Evolutionary conservation across 306 rosid genomes (phyloP).

Genomic region (Lathyrus tuberosus): DNA sequence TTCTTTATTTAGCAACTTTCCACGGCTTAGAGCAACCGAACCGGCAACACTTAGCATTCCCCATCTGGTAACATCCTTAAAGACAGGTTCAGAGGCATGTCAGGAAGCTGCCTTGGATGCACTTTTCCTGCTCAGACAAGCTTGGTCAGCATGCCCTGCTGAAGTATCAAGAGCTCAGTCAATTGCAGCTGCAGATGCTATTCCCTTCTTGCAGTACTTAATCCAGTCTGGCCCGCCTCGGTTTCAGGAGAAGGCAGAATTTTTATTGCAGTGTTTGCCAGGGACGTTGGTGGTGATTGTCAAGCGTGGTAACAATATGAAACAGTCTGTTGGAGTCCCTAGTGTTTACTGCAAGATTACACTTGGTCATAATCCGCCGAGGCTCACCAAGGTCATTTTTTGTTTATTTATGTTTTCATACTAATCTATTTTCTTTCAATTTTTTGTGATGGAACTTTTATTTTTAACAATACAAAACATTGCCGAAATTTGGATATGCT

Average conservation of each 20-base stretch:
- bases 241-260: slow-evolving; percentile 96
- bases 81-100: slow-evolving; percentile 93
- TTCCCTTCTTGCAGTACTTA: slow-evolving; percentile 90
- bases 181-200: slow-evolving; percentile 96
- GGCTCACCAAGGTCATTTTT: slow-evolving; percentile 71
- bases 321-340: slow-evolving; percentile 96
- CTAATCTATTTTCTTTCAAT: not conserved
- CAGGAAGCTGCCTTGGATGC: slow-evolving; percentile 98
- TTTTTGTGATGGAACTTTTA: not conserved
- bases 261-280: slow-evolving; percentile 95
- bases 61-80: slow-evolving; percentile 89
- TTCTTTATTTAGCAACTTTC: slow-evolving; percentile 93
- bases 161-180: slow-evolving; percentile 98
- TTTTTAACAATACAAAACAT: not conserved
- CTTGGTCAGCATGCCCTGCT: slow-evolving; percentile 99
- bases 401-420: not conserved
- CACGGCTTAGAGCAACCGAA: slow-evolving; percentile 96
- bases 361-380: slow-evolving; percentile 83
- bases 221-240: slow-evolving; percentile 99
- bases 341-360: slow-evolving; percentile 96
- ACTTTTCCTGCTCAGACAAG: slow-evolving; percentile 95
- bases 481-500: slow-evolving; percentile 2
- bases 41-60: slow-evolving; percentile 99
- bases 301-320: slow-evolving; percentile 94
- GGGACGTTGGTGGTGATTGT: slow-evolving; percentile 90